Conservation (phyloP, 768 basidiomycete species). For the Suillus fuscotomentosus region DNA sequence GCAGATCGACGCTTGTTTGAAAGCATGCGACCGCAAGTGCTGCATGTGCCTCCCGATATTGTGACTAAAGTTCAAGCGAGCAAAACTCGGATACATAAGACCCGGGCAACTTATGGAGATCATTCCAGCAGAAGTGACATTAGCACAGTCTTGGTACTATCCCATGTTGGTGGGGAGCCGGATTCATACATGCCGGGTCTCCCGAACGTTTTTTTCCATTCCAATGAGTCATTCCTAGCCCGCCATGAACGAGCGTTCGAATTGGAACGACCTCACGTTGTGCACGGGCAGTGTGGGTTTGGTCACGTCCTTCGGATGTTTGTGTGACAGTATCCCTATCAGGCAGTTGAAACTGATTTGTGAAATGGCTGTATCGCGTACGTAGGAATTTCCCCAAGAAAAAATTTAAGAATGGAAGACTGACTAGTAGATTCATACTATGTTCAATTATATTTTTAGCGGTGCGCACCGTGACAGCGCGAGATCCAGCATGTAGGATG, state of each 20-base stretch:
- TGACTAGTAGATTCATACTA: neutral
- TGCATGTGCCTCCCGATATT: neutral
- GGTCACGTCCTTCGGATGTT: neutral
- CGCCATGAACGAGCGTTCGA: neutral
- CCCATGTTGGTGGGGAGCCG: neutral
- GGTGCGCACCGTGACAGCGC: neutral
- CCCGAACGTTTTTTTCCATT: neutral
- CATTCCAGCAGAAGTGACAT: neutral
- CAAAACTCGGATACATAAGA: neutral
- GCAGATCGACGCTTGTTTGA: neutral
- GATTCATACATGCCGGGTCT: neutral
- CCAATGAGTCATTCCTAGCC: neutral
- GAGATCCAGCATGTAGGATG: neutral
- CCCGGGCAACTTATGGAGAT: neutral
- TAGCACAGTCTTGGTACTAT: neutral
- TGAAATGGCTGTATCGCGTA: neutral
- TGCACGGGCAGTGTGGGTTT: neutral
- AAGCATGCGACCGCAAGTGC: neutral
- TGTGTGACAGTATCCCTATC: neutral
- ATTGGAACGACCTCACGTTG: neutral
- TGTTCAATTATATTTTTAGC: neutral
- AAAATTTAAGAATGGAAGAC: neutral
- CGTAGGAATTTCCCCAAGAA: neutral
- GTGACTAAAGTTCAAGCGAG: neutral
- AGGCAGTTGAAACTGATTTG: neutral